A percentile compares a stretch with the other conserved stretches of the same genome.
phyloP scores from a whole-genome alignment of 2,329 filamentous ascomycete genomes.

The Fusarium napiforme region DNA sequence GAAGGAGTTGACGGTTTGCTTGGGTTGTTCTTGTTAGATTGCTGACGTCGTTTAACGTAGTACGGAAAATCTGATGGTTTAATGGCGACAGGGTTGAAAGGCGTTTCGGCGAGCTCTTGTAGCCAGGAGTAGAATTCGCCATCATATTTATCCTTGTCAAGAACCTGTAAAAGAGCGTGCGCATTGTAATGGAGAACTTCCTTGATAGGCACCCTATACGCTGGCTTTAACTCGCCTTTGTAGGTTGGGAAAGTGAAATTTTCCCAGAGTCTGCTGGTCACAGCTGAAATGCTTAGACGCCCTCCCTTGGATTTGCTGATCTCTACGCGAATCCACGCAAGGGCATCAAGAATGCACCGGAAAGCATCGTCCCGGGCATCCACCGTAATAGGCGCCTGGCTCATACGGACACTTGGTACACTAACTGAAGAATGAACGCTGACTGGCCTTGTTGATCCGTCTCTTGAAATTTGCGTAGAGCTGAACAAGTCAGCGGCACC shows the following conservation, averaged over 20 bases:
- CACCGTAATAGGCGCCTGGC: background rate
- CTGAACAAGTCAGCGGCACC: background rate
- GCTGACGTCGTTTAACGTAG: constrained; percentile 38
- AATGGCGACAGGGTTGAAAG: constrained; percentile 46
- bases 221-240: constrained; percentile 43
- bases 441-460: background rate
- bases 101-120: constrained; percentile 38
- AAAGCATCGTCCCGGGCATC: constrained; percentile 37
- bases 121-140: constrained; percentile 51
- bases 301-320: constrained; percentile 36
- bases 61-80: constrained; percentile 47
- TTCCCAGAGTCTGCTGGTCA: constrained; percentile 49
- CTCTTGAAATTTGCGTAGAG: constrained; percentile 4
- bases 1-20: background rate
- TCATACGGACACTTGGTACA: background rate
- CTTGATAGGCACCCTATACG: constrained; percentile 55
- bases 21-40: constrained; percentile 28
- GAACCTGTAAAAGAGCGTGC: constrained; percentile 50
- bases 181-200: constrained; percentile 60
- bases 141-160: constrained; percentile 51
- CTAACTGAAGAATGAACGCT: constrained; percentile 13
- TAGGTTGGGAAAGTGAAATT: constrained; percentile 47
- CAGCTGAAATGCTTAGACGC: constrained; percentile 28
- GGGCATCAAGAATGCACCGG: constrained; percentile 41
- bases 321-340: constrained; percentile 38